Evolutionary conservation across 2,329 filamentous ascomycete species (phyloP).

Genomic region (Pyrenophora tritici-repentis): DNA sequence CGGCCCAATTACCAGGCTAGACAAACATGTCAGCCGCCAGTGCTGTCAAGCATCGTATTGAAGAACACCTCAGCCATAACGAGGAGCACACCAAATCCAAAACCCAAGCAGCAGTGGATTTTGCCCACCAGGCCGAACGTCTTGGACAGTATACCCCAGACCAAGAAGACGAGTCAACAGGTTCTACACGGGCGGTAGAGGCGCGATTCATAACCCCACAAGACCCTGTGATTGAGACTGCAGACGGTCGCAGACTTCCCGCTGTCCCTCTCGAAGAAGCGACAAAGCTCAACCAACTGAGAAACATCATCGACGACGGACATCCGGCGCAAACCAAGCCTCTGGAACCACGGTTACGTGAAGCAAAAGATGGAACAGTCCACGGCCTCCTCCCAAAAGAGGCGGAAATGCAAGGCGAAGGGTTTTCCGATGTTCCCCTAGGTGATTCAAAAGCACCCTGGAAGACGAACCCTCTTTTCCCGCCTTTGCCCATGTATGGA

Average conservation of each 20-base stretch:
- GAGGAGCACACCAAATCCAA: slow-evolving; percentile 34
- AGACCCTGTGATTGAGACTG: slow-evolving; percentile 72
- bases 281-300: slow-evolving; percentile 68
- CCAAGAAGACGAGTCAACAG: slow-evolving; percentile 50
- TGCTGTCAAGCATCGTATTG: slow-evolving; percentile 20
- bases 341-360: slow-evolving; percentile 36
- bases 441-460: slow-evolving; percentile 61
- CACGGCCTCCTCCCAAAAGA: slow-evolving; percentile 42
- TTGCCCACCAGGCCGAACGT: slow-evolving; percentile 62
- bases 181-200: slow-evolving; percentile 62
- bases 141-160: slow-evolving; percentile 49
- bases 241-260: slow-evolving; percentile 68
- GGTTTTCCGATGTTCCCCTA: slow-evolving; percentile 54
- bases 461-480: slow-evolving; percentile 80
- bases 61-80: slow-evolving; percentile 22
- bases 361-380: slow-evolving; percentile 51
- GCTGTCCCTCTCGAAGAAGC: slow-evolving; percentile 73
- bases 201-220: slow-evolving; percentile 68
- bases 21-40: slow-evolving; percentile 31
- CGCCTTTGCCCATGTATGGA: slow-evolving; percentile 80
- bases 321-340: slow-evolving; percentile 39
- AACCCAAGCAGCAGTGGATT: slow-evolving; percentile 57
- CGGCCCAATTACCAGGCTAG: background rate
- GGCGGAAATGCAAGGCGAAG: slow-evolving; percentile 40
- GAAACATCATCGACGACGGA: slow-evolving; percentile 55